Conservation (phyloP, 2,329 filamentous ascomycete species). For the Aphanoascus verrucosus region DNA sequence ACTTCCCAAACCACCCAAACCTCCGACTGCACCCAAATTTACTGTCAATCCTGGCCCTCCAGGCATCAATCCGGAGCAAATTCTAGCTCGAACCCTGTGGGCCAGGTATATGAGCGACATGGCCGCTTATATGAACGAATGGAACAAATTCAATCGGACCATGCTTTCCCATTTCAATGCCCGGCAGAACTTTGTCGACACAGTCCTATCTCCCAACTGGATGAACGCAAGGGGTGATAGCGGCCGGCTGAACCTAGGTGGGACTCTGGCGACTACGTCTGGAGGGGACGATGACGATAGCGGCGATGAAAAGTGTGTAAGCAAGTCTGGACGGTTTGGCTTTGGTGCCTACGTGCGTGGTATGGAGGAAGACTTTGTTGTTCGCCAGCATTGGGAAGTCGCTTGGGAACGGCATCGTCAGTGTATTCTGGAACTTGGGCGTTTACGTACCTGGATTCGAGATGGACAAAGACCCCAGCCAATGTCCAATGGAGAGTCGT, state of each 20-base stretch:
- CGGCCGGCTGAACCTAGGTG: constrained; percentile 22
- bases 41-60: background rate
- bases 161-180: constrained; percentile 48
- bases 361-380: constrained; percentile 36
- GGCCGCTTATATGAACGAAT: constrained; percentile 46
- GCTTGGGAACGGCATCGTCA: constrained; percentile 37
- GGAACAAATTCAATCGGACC: constrained; percentile 43
- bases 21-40: constrained; percentile 33
- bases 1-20: constrained; percentile 43
- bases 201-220: constrained; percentile 39
- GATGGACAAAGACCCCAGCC: constrained; percentile 6
- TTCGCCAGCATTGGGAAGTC: constrained; percentile 40
- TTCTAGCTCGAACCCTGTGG: constrained; percentile 40
- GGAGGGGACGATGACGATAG: constrained; percentile 18
- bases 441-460: constrained; percentile 14
- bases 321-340: constrained; percentile 30
- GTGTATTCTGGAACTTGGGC: constrained; percentile 31
- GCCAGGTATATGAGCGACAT: constrained; percentile 44
- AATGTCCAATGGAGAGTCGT: background rate
- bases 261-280: background rate
- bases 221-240: constrained; percentile 44
- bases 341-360: constrained; percentile 37
- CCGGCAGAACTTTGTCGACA: constrained; percentile 40
- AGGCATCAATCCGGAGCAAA: constrained; percentile 16
- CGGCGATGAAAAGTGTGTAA: constrained; percentile 24